These are phyloP conservation scores for Coemansia reversa DNA, from an alignment of 192 early-diverging fungal species.

Conservation along the genomic window DNA sequence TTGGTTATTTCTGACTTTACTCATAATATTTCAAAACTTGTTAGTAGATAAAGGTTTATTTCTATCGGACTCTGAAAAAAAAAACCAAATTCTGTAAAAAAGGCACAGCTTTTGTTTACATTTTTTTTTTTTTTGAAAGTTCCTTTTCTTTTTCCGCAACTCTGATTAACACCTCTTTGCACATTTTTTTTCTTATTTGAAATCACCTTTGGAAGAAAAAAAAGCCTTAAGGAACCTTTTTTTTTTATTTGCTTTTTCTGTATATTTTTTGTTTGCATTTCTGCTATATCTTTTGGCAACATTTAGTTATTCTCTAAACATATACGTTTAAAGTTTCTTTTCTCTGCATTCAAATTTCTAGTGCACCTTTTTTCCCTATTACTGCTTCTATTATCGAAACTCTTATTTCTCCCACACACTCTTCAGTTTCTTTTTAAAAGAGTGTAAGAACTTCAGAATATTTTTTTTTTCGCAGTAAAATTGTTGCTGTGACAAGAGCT, in stretches of 20 bases:
- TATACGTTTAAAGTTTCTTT: not conserved
- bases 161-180: not conserved
- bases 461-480: too few species aligned
- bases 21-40: too few species aligned
- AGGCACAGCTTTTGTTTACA: slow-evolving; percentile 3
- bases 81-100: not conserved
- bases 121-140: slow-evolving; percentile 10
- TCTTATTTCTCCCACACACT: not conserved
- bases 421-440: too few species aligned
- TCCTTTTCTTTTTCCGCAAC: not conserved
- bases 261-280: slow-evolving; percentile 4
- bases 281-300: not conserved
- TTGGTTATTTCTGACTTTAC: not conserved
- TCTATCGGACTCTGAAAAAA: slow-evolving; percentile 1
- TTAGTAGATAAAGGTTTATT: not conserved
- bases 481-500: too few species aligned
- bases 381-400: not conserved
- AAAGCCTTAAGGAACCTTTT: not conserved
- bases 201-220: slow-evolving; percentile 3
- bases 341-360: not conserved
- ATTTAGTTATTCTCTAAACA: not conserved
- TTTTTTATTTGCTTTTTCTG: not conserved
- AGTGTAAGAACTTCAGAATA: too few species aligned
- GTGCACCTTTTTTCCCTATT: not conserved
- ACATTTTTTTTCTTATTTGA: not conserved